Conservation (phyloP, 805 yeast species). For the Nakazawaea holstii region DNA sequence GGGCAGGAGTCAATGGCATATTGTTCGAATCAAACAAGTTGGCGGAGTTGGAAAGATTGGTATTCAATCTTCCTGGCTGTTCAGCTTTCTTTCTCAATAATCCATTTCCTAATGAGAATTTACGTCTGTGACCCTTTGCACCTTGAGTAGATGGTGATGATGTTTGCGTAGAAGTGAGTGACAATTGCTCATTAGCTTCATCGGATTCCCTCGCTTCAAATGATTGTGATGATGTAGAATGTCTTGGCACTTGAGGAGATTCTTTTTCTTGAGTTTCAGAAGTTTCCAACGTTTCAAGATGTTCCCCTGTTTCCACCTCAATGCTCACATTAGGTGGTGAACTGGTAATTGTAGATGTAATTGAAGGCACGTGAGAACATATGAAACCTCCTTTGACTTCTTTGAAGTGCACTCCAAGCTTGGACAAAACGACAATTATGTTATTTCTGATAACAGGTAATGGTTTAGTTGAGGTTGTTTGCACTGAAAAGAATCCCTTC, state of each 20-base stretch:
- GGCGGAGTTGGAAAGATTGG: constrained; percentile 46
- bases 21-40: constrained; percentile 27
- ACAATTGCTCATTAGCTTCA: constrained; percentile 20
- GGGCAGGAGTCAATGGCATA: constrained; percentile 33
- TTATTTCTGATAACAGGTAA: constrained; percentile 83
- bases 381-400: constrained; percentile 94
- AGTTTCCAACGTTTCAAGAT: neutral
- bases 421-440: constrained; percentile 69
- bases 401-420: constrained; percentile 72
- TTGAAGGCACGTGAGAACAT: constrained; percentile 64
- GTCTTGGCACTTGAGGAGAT: constrained; percentile 21
- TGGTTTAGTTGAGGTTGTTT: constrained; percentile 90
- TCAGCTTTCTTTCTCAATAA: constrained; percentile 44
- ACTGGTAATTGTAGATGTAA: constrained; percentile 13
- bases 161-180: constrained; percentile 16
- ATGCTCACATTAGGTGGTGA: neutral
- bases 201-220: constrained; percentile 25
- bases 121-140: constrained; percentile 47
- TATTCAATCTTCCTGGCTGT: constrained; percentile 17
- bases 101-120: constrained; percentile 58
- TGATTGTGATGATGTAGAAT: constrained; percentile 29
- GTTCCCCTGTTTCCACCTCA: constrained; percentile 1
- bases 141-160: constrained; percentile 1
- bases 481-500: constrained; percentile 92
- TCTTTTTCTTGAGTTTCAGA: constrained; percentile 24